These are phyloP conservation scores for Magnaporthiopsis rhizophila DNA, from an alignment of 2,329 filamentous ascomycete species.

Conservation along the genomic window DNA sequence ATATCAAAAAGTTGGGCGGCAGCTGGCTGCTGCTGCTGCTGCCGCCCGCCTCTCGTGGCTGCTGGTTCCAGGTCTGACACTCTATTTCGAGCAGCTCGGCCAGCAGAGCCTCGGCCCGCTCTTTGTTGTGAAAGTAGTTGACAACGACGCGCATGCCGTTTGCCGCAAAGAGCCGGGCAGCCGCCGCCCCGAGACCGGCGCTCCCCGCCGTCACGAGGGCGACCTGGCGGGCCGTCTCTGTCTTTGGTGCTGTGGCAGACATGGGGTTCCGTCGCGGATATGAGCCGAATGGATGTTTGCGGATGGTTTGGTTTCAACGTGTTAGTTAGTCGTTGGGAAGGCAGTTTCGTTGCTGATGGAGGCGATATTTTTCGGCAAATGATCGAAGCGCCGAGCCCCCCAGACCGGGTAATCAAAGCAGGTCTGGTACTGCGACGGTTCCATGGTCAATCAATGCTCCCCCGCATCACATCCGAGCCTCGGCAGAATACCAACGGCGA, in stretches of 20 bases:
- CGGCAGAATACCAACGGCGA: not conserved
- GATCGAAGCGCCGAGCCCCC: too few relatives aligned
- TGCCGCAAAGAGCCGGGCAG: slow-evolving; percentile 58
- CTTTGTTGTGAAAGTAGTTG: slow-evolving; percentile 60
- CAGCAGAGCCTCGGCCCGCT: slow-evolving; percentile 51
- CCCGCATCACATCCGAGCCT: not conserved
- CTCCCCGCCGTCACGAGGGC: slow-evolving; percentile 43
- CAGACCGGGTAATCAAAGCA: not conserved
- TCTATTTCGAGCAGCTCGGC: slow-evolving; percentile 44
- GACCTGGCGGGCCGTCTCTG: slow-evolving; percentile 17
- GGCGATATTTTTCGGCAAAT: not conserved
- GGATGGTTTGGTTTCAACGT: not conserved
- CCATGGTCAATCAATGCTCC: not conserved
- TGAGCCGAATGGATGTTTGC: too few relatives aligned
- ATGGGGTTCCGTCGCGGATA: not conserved
- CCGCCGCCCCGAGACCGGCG: slow-evolving; percentile 63
- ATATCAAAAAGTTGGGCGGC: slow-evolving; percentile 31
- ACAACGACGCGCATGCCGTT: slow-evolving; percentile 63
- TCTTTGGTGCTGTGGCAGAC: not conserved
- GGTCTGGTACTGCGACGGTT: too few relatives aligned
- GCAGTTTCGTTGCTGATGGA: not conserved
- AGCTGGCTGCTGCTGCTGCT: not conserved
- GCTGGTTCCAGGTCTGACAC: slow-evolving; percentile 26
- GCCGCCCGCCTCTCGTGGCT: slow-evolving; percentile 3
- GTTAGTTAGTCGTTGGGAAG: not conserved